Conservation (phyloP, 768 basidiomycete genomes). For the Tulasnella sp. region DNA sequence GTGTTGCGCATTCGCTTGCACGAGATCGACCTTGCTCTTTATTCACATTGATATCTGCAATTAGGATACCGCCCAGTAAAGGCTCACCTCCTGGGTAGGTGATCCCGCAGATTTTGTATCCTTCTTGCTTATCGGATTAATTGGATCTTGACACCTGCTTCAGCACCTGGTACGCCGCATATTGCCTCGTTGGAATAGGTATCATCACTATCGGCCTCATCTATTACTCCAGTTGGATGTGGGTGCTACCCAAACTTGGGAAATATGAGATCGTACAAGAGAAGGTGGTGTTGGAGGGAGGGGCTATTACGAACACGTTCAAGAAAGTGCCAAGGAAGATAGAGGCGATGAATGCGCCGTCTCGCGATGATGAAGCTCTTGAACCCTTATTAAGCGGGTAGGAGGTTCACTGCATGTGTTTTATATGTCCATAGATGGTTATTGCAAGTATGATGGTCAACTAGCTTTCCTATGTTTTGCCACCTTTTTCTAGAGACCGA, state of each 20-base stretch:
- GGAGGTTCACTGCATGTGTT: too few relatives aligned
- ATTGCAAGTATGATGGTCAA: too few relatives aligned
- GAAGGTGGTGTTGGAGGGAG: conserved; percentile 18
- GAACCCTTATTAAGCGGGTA: too few relatives aligned
- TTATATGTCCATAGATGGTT: too few relatives aligned
- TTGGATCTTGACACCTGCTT: conserved; percentile 23
- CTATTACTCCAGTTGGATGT: conserved; percentile 33
- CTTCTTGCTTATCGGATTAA: conserved; percentile 21
- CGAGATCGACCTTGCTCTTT: too few relatives aligned
- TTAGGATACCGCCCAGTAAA: conserved; percentile 20
- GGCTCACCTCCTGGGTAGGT: conserved; percentile 21
- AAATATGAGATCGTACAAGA: conserved; percentile 36
- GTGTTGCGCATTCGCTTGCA: too few relatives aligned
- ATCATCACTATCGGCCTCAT: conserved; percentile 23
- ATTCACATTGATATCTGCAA: background rate
- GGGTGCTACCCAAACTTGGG: conserved; percentile 33
- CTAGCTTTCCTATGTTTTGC: too few relatives aligned
- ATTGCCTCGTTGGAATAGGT: conserved; percentile 20
- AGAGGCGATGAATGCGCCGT: background rate
- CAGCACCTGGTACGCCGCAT: background rate
- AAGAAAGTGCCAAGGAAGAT: background rate
- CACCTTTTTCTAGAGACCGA: too few relatives aligned
- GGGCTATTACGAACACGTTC: conserved; percentile 11
- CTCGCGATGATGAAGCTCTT: background rate
- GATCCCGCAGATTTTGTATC: conserved; percentile 26